Evolutionary conservation across 2,329 filamentous ascomycete species (phyloP).

Genomic region (Coniochaeta pulveracea): DNA sequence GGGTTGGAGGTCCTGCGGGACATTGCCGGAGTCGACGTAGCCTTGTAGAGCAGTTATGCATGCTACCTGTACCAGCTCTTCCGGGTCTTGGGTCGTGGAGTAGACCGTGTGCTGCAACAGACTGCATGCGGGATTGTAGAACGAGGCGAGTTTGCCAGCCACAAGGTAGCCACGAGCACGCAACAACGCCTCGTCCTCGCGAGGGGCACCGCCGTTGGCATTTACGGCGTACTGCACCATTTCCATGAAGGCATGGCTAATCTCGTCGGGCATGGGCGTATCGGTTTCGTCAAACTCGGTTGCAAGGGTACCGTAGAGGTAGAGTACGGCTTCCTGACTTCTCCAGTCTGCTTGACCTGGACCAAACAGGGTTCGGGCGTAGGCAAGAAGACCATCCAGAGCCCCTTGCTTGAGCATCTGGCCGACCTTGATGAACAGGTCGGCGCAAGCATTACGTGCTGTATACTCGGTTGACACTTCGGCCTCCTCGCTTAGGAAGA

Average conservation of each 20-base stretch:
- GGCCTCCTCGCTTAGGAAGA: constrained; percentile 91
- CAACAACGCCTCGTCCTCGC: constrained; percentile 61
- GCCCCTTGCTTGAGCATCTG: constrained; percentile 75
- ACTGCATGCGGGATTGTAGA: constrained; percentile 49
- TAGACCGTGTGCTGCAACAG: constrained; percentile 65
- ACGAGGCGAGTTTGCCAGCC: constrained; percentile 66
- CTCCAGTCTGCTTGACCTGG: constrained; percentile 41
- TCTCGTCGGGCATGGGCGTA: constrained; percentile 56
- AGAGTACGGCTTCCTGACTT: constrained; percentile 69
- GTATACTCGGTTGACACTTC: constrained; percentile 95
- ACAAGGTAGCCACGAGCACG: constrained; percentile 80
- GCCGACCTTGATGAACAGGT: constrained; percentile 82
- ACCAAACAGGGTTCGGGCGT: constrained; percentile 65
- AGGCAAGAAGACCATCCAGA: constrained; percentile 66
- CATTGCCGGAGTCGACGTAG: constrained; percentile 42
- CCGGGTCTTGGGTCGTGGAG: constrained; percentile 62
- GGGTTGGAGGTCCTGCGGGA: constrained; percentile 44
- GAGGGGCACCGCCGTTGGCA: too few species aligned
- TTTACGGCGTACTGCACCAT: constrained; percentile 70
- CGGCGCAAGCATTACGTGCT: constrained; percentile 81
- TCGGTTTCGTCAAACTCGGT: constrained; percentile 73
- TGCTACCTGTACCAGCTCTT: constrained; percentile 84
- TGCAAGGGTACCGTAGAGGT: constrained; percentile 72
- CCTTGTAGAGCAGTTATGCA: constrained; percentile 79
- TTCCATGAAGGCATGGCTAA: constrained; percentile 65